These are phyloP conservation scores for Podaxis pistillaris DNA, from an alignment of 768 basidiomycete genomes.

Conservation along the genomic window DNA sequence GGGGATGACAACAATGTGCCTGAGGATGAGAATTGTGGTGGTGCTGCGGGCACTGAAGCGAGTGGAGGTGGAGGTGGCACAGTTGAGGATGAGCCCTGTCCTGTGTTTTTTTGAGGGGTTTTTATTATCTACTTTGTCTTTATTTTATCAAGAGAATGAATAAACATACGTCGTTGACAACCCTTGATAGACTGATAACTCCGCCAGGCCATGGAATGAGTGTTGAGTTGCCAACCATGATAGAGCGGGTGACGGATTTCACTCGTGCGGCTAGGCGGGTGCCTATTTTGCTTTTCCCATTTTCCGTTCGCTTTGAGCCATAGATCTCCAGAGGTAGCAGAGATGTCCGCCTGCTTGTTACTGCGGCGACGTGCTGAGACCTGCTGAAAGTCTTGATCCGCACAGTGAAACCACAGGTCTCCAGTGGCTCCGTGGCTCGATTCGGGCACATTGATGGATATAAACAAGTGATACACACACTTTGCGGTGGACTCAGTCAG, in stretches of 20 bases:
- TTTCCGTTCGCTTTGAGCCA: not conserved
- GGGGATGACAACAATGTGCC: too few relatives aligned
- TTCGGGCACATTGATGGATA: not conserved
- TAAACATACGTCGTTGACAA: not conserved
- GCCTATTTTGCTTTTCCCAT: not conserved
- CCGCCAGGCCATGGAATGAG: not conserved
- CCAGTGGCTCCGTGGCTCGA: not conserved
- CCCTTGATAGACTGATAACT: not conserved
- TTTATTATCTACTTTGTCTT: not conserved
- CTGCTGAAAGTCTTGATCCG: not conserved
- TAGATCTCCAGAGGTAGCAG: not conserved
- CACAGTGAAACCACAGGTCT: not conserved
- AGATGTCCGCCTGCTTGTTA: not conserved
- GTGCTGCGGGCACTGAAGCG: not conserved
- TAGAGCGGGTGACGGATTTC: not conserved
- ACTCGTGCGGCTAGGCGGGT: not conserved
- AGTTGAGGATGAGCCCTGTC: too few relatives aligned
- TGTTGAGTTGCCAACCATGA: not conserved
- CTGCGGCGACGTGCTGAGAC: not conserved
- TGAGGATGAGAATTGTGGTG: too few relatives aligned
- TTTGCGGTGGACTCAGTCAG: too few relatives aligned
- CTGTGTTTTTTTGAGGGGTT: too few relatives aligned
- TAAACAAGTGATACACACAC: not conserved
- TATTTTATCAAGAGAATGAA: not conserved
- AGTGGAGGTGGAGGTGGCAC: not conserved